Evolutionary conservation across 2,329 filamentous ascomycete genomes (phyloP).

Genomic region (Coniochaeta pulveracea): DNA sequence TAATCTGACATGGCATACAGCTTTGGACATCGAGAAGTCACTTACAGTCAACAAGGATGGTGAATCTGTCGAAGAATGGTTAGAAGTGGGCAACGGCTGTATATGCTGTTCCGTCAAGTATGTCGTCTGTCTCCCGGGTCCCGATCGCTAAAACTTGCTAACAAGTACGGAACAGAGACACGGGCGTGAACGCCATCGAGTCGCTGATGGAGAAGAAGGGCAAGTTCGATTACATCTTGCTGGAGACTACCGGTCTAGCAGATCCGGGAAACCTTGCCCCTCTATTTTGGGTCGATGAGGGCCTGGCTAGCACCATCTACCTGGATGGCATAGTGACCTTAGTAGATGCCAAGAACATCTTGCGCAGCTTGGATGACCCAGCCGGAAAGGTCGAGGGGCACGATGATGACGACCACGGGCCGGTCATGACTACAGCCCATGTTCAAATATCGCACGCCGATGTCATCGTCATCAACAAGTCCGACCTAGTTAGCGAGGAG

Average conservation of each 20-base stretch:
- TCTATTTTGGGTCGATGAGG: conserved; percentile 96
- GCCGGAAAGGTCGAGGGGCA: conserved; percentile 40
- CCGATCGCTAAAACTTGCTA: neutral
- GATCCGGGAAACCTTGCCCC: conserved; percentile 94
- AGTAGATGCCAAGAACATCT: conserved; percentile 88
- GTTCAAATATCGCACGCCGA: conserved; percentile 96
- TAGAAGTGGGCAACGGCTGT: conserved; percentile 92
- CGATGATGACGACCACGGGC: conserved; percentile 44
- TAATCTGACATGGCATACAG: no score
- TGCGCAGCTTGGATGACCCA: conserved; percentile 69
- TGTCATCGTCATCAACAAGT: conserved; percentile 89
- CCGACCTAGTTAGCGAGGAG: conserved; percentile 63
- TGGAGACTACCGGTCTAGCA: conserved; percentile 91
- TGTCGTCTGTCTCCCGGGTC: conserved; percentile 4
- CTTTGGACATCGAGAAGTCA: conserved; percentile 90
- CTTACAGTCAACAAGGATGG: conserved; percentile 80
- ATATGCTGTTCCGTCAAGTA: conserved; percentile 97
- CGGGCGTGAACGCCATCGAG: conserved; percentile 89
- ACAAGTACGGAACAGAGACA: conserved; percentile 52
- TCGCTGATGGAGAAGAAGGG: conserved; percentile 89
- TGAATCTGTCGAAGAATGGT: conserved; percentile 82
- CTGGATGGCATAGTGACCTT: conserved; percentile 94
- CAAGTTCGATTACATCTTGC: conserved; percentile 91
- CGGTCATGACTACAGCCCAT: conserved; percentile 81
- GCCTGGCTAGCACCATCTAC: conserved; percentile 88